Evolutionary conservation across 345 rosid genomes (phyloP).

Genomic region (Gossypium australe): DNA sequence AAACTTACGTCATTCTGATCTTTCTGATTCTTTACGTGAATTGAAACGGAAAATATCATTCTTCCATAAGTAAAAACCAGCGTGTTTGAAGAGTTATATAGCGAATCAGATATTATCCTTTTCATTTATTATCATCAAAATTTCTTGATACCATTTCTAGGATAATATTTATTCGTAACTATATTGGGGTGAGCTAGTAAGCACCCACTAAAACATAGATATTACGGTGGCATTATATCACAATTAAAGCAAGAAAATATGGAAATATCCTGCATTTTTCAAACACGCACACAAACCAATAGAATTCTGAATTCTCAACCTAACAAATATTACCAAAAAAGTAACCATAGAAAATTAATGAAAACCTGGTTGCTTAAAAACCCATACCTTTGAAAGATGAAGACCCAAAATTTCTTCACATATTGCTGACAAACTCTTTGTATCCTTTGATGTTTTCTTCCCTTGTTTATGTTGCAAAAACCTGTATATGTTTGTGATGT

Average conservation of each 20-base stretch:
- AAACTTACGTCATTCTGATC: not conserved
- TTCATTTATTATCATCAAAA: not conserved
- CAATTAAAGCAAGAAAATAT: not conserved
- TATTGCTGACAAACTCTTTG: slow-evolving; percentile 66
- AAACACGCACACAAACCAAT: not conserved
- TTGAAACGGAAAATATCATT: not conserved
- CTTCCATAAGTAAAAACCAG: not conserved
- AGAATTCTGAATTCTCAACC: not conserved
- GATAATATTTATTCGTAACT: not conserved
- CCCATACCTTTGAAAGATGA: slow-evolving; percentile 72
- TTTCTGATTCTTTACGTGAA: not conserved
- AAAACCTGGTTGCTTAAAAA: slow-evolving; percentile 7
- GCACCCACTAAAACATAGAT: not conserved
- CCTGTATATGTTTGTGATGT: slow-evolving; percentile 50
- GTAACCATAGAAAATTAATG: not conserved
- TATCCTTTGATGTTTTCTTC: slow-evolving; percentile 52
- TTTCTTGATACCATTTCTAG: not conserved
- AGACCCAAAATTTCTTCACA: slow-evolving; percentile 64
- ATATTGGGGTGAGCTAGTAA: not conserved
- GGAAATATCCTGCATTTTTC: not conserved
- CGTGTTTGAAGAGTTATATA: not conserved
- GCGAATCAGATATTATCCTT: not conserved
- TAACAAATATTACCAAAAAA: not conserved
- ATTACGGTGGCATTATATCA: not conserved
- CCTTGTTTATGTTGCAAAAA: slow-evolving; percentile 54